Evolutionary conservation across 805 yeast genomes (phyloP), one percentile per base, ranked within the genome.

Genomic region (Nakazawaea anatomiae): DNA sequence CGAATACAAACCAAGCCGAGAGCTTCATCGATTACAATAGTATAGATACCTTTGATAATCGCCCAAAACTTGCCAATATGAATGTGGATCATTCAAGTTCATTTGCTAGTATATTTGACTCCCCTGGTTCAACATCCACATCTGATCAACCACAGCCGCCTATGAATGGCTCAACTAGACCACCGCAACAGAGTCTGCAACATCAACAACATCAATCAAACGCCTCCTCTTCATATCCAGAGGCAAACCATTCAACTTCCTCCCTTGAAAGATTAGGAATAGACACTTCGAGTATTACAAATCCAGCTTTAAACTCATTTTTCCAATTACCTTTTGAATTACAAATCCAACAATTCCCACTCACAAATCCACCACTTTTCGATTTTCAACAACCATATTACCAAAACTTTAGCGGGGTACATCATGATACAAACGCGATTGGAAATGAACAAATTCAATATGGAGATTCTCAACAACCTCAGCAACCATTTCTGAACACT

Each of bases 311-410:
- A 11, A 51, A 51, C 36, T 46, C 50, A 4, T 51, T 51, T 28
- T 51, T 51, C 50, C 53, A 51, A 32, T 28, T 51, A 29, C 53
- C 53, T 6, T 51, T 51, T 31, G 53, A 51, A 29, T 38, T 51
- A 30, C 53, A 51, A 46, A 38, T 67, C 39, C 72, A 68, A 47
- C 67, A 61, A 44, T 66, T 68, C 45, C 54, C 67, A 25, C 47
- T 66, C 28, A 66, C 68, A 14, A 68, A 68, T 46, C 72, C 72
- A 2, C 72, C 72, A 3, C 46, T 68, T 4, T 54, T 66, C 28
- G 72, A 68, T 46, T 65, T 60, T 35, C 54, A 53, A 36, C 43
- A 45, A n/a, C 48, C 54, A 6, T 46, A 39, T n/a, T 52, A 44
- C 27, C 11, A 38, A 36, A 28, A 48, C 35, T 12, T 46, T 42